Evolutionary conservation across 2,329 filamentous ascomycete species (phyloP).

Genomic region (Monosporascus sp.): DNA sequence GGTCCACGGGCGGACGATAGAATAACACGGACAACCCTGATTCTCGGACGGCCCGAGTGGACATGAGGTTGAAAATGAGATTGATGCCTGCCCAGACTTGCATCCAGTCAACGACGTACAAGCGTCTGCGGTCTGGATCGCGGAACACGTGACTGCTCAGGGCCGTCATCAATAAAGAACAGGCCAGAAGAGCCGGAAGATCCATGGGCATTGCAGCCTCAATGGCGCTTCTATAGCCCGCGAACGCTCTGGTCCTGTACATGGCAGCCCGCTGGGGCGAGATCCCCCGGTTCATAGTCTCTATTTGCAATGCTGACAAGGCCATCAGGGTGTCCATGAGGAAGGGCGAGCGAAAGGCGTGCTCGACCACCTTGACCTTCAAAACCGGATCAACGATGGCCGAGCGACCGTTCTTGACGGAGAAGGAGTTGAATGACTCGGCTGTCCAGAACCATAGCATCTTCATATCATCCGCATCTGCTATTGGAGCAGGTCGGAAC

Average conservation of each 20-base stretch:
- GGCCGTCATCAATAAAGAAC: conserved; percentile 46
- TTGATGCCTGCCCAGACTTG: conserved; percentile 49
- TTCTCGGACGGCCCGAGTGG: conserved; percentile 24
- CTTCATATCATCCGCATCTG: conserved; percentile 41
- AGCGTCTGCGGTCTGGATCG: conserved; percentile 36
- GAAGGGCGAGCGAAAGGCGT: conserved; percentile 48
- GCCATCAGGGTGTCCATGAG: conserved; percentile 51
- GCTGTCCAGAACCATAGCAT: conserved; percentile 52
- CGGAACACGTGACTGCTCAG: conserved; percentile 47
- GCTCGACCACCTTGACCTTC: conserved; percentile 40
- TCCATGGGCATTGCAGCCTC: conserved; percentile 38
- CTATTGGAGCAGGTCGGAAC: conserved; percentile 28
- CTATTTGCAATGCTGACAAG: conserved; percentile 45
- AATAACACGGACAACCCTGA: conserved; percentile 45
- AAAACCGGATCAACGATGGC: conserved; percentile 37
- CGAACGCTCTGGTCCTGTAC: conserved; percentile 46
- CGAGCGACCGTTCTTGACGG: conserved; percentile 31
- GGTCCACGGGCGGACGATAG: conserved; percentile 42
- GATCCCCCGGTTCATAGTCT: conserved; percentile 33
- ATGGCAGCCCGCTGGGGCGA: conserved; percentile 32
- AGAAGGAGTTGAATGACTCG: conserved; percentile 41
- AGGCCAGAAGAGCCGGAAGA: conserved; percentile 45
- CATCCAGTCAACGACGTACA: conserved; percentile 54
- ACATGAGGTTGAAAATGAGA: conserved; percentile 39
- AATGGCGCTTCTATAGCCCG: conserved; percentile 48